Evolutionary conservation across 192 early-diverging fungal genomes (phyloP).

Genomic region (Bifiguratus adelaidae): DNA sequence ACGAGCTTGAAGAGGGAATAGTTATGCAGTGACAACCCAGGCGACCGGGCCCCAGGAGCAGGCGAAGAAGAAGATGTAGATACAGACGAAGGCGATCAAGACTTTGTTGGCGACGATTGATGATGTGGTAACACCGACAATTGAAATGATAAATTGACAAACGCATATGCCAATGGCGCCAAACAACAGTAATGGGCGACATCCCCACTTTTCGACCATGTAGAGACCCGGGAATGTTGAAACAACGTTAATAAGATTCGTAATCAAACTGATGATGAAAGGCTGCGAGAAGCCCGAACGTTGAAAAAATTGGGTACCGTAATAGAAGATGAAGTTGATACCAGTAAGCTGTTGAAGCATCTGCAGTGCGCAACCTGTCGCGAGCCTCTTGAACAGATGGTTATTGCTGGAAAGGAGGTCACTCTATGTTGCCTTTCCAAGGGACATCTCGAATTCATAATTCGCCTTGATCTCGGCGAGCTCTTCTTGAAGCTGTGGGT

Average conservation of each 20-base stretch:
- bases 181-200: conserved; percentile 53
- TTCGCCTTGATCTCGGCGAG: conserved; percentile 1
- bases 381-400: background rate
- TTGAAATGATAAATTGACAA: conserved; percentile 40
- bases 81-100: conserved; percentile 50
- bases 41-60: conserved; percentile 79
- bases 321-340: conserved; percentile 7
- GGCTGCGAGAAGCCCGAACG: conserved; percentile 2
- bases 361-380: conserved; percentile 1
- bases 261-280: conserved; percentile 1
- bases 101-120: conserved; percentile 27
- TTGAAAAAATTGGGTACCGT: conserved; percentile 3
- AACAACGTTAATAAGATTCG: conserved; percentile 55
- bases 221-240: conserved; percentile 66
- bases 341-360: conserved; percentile 6
- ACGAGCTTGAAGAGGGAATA: conserved; percentile 57
- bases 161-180: conserved; percentile 52
- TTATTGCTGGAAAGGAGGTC: conserved; percentile 1
- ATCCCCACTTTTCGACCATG: conserved; percentile 60
- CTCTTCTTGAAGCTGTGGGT: background rate
- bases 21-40: conserved; percentile 47
- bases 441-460: conserved; percentile 3
- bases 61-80: conserved; percentile 67
- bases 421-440: background rate
- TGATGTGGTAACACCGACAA: conserved; percentile 24